Base-by-base conservation (phyloP, 176 grass and related monocot species). In the Ensete glaucum region DNA sequence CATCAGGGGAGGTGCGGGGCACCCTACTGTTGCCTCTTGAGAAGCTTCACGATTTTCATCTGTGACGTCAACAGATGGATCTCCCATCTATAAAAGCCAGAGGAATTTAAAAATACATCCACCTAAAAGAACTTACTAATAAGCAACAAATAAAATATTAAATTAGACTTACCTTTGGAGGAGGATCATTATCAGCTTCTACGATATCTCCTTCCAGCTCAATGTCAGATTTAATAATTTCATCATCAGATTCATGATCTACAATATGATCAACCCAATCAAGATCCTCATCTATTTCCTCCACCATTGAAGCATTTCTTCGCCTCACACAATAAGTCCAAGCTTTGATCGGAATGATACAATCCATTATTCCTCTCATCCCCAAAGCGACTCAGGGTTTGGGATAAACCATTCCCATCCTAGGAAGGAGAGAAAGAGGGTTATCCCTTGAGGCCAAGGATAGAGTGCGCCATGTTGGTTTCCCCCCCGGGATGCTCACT, bases 1-100 rank as follows among this genome's bases (percentile, higher is more conserved):
- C 22, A 23, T 23, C 22, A 23, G 22, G 22, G 22, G 22, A 23
- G 22, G 22, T 23, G 22, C 22, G 22, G 22, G 22, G 22, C 22
- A 23, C 22, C 22, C 22, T n/a, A n/a, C n/a, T n/a, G n/a, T n/a
- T n/a, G 85, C 80, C 71, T 97, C 90, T 81, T 97, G 94, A 48
- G 94, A 88, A 25, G 94, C 88, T 66, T 97, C 90, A 21, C 90
- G 88, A 21, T 85, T 97, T 87, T 97, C 88, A 57, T 97, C 94
- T 17, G 88, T 89, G 10, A 93, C 90, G 73, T 97, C 94, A 23
- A 87, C 60, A 1, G 84, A 89, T 72, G 82, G 62, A 79, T 93
- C 90, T 65, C 94, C 94, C 94, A 97, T 93, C 90, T 97, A 85
- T 0, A 75, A 43, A 43, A 75, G 9, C 19, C 9, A 72, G 24